Evolutionary conservation across 371 early-diverging fungal genomes (phyloP).

Genomic region (Mucor irregularis): DNA sequence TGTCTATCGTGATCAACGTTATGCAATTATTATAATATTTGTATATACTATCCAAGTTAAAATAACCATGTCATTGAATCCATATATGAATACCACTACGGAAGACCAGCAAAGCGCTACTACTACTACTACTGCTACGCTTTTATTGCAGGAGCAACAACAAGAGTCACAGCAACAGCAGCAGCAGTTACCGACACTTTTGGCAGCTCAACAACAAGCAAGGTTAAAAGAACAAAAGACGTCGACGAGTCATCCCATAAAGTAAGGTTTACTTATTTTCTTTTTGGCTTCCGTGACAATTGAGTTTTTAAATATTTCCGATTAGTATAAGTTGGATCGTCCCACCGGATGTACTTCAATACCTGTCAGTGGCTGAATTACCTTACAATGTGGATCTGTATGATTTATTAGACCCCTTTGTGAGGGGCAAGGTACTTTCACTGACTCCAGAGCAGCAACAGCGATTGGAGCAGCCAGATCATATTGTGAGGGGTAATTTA

Average conservation of each 20-base stretch:
- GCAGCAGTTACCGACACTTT: not conserved
- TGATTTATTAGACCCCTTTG: slow-evolving; percentile 38
- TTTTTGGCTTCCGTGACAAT: not conserved
- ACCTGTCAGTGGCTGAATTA: slow-evolving; percentile 30
- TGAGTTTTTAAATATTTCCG: not conserved
- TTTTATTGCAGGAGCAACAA: not conserved
- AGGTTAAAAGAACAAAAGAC: slow-evolving; percentile 35
- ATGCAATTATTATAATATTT: too few species aligned
- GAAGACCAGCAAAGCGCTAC: too few species aligned
- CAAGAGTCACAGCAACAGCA: not conserved
- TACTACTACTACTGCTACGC: too few species aligned
- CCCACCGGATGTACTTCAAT: slow-evolving; percentile 42
- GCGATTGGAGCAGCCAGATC: too few species aligned
- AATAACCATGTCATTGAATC: too few species aligned
- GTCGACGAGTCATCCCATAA: slow-evolving; percentile 60
- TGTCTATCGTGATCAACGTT: not conserved
- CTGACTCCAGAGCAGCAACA: not conserved
- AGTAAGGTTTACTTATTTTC: slow-evolving; percentile 24
- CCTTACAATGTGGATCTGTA: slow-evolving; percentile 41
- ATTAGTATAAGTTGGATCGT: slow-evolving; percentile 59
- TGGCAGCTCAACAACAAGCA: not conserved
- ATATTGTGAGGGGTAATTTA: slow-evolving; percentile 67
- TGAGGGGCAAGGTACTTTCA: not conserved
- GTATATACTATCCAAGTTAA: too few species aligned
- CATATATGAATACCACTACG: too few species aligned